Percentiles rank a stretch among this genome's conserved stretches.
These are phyloP conservation scores for Wickerhamiella sergipiensis DNA, from an alignment of 805 yeast genomes.

Conservation along the genomic window DNA sequence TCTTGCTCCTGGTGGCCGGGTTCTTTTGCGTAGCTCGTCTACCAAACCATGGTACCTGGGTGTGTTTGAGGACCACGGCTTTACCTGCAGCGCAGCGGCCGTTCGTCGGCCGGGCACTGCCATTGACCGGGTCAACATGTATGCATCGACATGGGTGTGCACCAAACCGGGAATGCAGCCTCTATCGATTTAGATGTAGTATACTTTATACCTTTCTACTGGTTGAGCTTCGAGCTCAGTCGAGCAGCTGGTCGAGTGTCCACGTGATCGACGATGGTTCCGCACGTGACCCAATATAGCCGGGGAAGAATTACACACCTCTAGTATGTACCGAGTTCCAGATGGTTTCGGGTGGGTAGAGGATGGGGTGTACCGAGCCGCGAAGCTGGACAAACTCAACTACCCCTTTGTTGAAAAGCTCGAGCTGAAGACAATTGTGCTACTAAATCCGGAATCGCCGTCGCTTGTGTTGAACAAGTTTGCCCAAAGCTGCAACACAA, in stretches of 20 bases:
- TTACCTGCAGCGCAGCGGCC: conserved; percentile 55
- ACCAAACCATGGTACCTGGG: conserved; percentile 64
- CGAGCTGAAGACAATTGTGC: conserved; percentile 49
- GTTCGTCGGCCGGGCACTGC: conserved; percentile 47
- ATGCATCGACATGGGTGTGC: conserved; percentile 80
- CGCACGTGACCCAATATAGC: not conserved
- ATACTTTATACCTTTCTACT: no score
- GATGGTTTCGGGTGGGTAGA: conserved; percentile 87
- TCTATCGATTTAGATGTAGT: not conserved
- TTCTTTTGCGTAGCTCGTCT: conserved; percentile 63
- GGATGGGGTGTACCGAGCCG: conserved; percentile 71
- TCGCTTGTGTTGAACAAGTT: conserved; percentile 55
- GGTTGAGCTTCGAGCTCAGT: no score
- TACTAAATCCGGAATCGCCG: conserved; percentile 78
- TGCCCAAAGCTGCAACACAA: conserved; percentile 32
- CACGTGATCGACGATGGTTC: no score
- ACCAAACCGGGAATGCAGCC: conserved; percentile 29
- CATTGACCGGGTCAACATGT: conserved; percentile 76
- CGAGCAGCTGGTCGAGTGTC: no score
- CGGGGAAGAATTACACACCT: not conserved
- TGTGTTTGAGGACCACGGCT: conserved; percentile 55
- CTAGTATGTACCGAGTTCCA: conserved; percentile 29
- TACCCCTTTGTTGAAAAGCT: conserved; percentile 62
- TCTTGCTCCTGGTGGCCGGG: conserved; percentile 55
- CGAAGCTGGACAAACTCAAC: conserved; percentile 62